These are phyloP conservation scores for Populus nigra DNA, from an alignment of 345 rosid genomes.

Conservation along the genomic window DNA sequence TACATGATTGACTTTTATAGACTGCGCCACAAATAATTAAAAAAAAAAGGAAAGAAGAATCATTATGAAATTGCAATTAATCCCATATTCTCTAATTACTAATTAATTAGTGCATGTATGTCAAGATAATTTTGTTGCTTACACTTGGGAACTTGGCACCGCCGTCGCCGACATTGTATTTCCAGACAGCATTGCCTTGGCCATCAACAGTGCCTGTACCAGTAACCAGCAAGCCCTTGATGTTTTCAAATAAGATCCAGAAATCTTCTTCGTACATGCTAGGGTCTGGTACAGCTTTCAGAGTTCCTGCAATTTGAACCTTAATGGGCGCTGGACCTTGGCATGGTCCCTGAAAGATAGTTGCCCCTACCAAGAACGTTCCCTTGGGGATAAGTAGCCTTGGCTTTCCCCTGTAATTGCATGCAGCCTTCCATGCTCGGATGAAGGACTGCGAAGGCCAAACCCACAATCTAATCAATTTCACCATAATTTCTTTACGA, in stretches of 20 bases:
- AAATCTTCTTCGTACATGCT: slow-evolving; percentile 23
- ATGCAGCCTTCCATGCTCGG: slow-evolving; percentile 43
- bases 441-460: slow-evolving; percentile 31
- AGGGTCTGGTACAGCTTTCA: slow-evolving; percentile 34
- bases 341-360: slow-evolving; percentile 52
- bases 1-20: slow-evolving; percentile 35
- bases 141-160: slow-evolving; percentile 6
- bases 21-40: slow-evolving; percentile 29
- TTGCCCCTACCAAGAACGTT: slow-evolving; percentile 28
- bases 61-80: not conserved
- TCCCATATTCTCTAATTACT: not conserved
- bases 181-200: slow-evolving; percentile 59
- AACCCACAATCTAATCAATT: not conserved
- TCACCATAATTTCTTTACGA: not conserved
- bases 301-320: slow-evolving; percentile 37
- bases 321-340: slow-evolving; percentile 20
- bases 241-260: slow-evolving; percentile 54
- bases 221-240: slow-evolving; percentile 43
- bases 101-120: not conserved
- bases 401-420: slow-evolving; percentile 32
- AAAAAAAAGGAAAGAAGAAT: not conserved
- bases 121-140: not conserved
- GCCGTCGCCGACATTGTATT: slow-evolving; percentile 21
- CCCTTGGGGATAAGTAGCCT: slow-evolving; percentile 43
- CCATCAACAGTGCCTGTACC: slow-evolving; percentile 67